Conservation (phyloP, 1,284 basidiomycete genomes). For the Dichomitus squalens region DNA sequence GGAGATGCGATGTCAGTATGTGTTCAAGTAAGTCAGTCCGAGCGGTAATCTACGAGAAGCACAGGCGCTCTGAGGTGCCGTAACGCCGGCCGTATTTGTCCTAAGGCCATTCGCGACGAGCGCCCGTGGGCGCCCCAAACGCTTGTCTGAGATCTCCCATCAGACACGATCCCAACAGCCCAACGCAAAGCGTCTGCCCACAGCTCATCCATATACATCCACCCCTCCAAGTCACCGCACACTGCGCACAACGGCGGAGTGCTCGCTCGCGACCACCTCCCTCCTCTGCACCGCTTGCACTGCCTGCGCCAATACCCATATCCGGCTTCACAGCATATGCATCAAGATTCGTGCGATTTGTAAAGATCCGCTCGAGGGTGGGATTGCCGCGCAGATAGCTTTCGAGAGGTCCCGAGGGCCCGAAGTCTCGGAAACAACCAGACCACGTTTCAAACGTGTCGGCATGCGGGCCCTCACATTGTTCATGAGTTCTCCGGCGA, state of each 20-base stretch:
- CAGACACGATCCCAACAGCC: constrained; percentile 18
- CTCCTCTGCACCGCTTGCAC: constrained; percentile 22
- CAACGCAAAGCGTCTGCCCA: constrained; percentile 2
- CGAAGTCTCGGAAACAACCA: constrained; percentile 11
- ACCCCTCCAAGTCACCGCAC: background rate
- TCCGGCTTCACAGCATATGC: constrained; percentile 1
- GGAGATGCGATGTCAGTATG: constrained; percentile 10
- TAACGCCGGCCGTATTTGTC: constrained; percentile 15
- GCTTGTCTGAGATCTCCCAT: constrained; percentile 15
- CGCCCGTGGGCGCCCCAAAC: background rate
- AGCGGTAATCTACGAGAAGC: constrained; percentile 25
- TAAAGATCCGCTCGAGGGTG: constrained; percentile 20
- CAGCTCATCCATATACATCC: constrained; percentile 1
- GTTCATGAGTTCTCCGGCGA: constrained; percentile 4
- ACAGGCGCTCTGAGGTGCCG: constrained; percentile 19
- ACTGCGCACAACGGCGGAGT: constrained; percentile 5
- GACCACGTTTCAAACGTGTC: constrained; percentile 15
- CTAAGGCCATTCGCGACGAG: constrained; percentile 6
- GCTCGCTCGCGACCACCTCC: background rate
- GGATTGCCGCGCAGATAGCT: constrained; percentile 17
- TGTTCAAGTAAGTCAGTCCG: constrained; percentile 21
- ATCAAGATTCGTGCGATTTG: constrained; percentile 21
- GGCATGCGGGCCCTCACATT: background rate
- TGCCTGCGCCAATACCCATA: constrained; percentile 11
- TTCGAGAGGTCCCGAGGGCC: constrained; percentile 2